phyloP scores from a whole-genome alignment of 1,139 yeast species.

The Suhomyces anneliseae region DNA sequence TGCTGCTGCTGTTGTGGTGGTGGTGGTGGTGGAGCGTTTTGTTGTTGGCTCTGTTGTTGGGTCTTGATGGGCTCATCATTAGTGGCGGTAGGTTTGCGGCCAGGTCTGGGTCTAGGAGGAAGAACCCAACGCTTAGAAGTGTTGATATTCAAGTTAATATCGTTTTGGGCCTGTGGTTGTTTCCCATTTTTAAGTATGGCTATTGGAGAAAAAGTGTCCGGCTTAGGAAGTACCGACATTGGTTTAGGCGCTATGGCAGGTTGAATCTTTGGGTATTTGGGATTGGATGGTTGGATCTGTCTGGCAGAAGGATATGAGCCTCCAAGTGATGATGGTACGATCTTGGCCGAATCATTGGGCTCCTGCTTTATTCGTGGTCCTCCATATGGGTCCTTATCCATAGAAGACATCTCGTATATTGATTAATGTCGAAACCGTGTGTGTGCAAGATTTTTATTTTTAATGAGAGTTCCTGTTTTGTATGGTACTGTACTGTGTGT shows the following conservation, averaged over 20 bases:
- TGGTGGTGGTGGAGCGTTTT: not conserved
- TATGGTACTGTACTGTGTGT: too few species aligned
- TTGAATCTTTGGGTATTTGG: conserved; percentile 39
- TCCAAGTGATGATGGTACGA: not conserved
- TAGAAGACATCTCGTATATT: not conserved
- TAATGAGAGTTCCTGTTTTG: too few species aligned
- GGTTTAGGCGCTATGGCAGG: conserved; percentile 46
- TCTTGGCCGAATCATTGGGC: not conserved
- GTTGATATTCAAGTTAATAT: conserved; percentile 34
- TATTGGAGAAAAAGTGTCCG: conserved; percentile 19
- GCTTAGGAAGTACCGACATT: conserved; percentile 30
- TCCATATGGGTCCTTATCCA: not conserved
- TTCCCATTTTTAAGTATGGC: conserved; percentile 13
- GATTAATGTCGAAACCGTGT: too few species aligned
- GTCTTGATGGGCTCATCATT: conserved; percentile 13
- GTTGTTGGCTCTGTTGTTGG: not conserved
- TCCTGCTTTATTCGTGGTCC: not conserved
- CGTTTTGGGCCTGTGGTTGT: conserved; percentile 15
- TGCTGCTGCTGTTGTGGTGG: not conserved
- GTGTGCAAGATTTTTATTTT: too few species aligned
- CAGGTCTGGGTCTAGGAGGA: conserved; percentile 67
- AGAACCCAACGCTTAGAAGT: conserved; percentile 63
- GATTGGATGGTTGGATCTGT: not conserved
- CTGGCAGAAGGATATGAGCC: not conserved
- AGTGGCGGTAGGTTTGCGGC: conserved; percentile 44